These are phyloP conservation scores for Kwoniella heveanensis DNA, from an alignment of 768 basidiomycete genomes.

Conservation along the genomic window DNA sequence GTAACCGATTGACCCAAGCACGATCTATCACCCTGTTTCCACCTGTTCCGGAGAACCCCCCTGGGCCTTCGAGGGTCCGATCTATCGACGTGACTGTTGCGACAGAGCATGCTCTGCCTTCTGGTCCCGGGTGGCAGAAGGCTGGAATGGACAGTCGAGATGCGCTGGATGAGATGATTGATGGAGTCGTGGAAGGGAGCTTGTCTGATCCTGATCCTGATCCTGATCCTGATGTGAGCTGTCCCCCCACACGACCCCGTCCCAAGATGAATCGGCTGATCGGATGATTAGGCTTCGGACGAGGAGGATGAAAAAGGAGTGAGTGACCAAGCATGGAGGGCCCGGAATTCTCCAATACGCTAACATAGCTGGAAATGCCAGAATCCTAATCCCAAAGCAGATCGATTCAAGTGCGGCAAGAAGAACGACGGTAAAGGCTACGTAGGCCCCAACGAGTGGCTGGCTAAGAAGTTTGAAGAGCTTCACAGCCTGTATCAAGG, in stretches of 20 bases:
- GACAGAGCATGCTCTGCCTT: conserved; percentile 29
- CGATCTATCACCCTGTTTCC: conserved; percentile 19
- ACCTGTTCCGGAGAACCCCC: background rate
- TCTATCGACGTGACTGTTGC: conserved; percentile 7
- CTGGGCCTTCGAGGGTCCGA: conserved; percentile 5
- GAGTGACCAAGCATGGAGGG: too few species aligned
- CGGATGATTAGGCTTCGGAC: conserved; percentile 4
- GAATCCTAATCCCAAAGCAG: conserved; percentile 15
- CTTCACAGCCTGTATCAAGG: conserved; percentile 44
- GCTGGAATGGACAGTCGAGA: conserved; percentile 27
- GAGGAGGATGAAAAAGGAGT: conserved; percentile 18
- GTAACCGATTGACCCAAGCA: conserved; percentile 5
- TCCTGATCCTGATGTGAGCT: conserved; percentile 20
- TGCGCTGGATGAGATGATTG: conserved; percentile 50
- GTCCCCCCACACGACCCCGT: too few species aligned
- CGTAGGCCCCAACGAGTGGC: conserved; percentile 44
- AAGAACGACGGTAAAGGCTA: conserved; percentile 29
- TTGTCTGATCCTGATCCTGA: conserved; percentile 23
- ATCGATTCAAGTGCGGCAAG: conserved; percentile 39
- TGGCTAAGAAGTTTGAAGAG: conserved; percentile 48
- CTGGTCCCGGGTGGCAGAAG: conserved; percentile 40
- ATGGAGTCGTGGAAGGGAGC: conserved; percentile 26
- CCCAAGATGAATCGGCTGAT: too few species aligned
- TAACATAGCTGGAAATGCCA: background rate
- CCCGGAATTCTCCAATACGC: too few species aligned